phyloP scores from a whole-genome alignment of 805 yeast genomes.

The Yamadazyma phyllophila region DNA sequence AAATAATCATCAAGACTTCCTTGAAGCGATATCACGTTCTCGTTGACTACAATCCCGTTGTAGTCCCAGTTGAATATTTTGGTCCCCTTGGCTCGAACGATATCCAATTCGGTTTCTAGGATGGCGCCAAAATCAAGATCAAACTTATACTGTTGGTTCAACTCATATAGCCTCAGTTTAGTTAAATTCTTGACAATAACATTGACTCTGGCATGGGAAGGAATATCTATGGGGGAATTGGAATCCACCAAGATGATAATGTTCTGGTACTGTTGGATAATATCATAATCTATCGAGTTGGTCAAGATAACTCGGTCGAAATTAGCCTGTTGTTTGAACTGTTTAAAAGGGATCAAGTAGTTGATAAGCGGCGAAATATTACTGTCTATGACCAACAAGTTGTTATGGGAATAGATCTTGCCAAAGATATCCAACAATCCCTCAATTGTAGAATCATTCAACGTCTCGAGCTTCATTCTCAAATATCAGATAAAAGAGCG shows the following conservation, averaged over 20 bases:
- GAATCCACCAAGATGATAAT: slow-evolving; percentile 13
- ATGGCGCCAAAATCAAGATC: slow-evolving; percentile 12
- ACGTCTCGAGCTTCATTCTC: not conserved
- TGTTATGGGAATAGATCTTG: slow-evolving; percentile 24
- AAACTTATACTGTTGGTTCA: slow-evolving; percentile 21
- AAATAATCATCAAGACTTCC: slow-evolving; percentile 42
- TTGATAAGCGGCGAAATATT: slow-evolving; percentile 50
- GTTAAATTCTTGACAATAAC: slow-evolving; percentile 38
- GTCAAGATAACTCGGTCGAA: slow-evolving; percentile 52
- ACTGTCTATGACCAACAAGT: slow-evolving; percentile 44
- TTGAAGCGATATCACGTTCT: slow-evolving; percentile 44
- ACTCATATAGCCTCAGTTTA: slow-evolving; percentile 29
- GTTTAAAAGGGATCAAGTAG: slow-evolving; percentile 53
- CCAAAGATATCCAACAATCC: slow-evolving; percentile 12
- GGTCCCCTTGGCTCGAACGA: slow-evolving; percentile 26
- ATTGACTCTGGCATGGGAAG: slow-evolving; percentile 16
- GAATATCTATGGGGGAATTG: slow-evolving; percentile 9
- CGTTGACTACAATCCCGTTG: slow-evolving; percentile 40
- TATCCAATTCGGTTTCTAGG: slow-evolving; percentile 6
- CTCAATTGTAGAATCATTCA: slow-evolving; percentile 10
- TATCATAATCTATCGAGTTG: slow-evolving; percentile 18
- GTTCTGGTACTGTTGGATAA: slow-evolving; percentile 14
- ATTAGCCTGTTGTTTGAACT: slow-evolving; percentile 48
- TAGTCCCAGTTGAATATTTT: slow-evolving; percentile 48
- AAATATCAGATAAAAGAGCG: no score